Evolutionary conservation across 208 protist genomes (phyloP).

Genomic region (Crithidia bombi): DNA sequence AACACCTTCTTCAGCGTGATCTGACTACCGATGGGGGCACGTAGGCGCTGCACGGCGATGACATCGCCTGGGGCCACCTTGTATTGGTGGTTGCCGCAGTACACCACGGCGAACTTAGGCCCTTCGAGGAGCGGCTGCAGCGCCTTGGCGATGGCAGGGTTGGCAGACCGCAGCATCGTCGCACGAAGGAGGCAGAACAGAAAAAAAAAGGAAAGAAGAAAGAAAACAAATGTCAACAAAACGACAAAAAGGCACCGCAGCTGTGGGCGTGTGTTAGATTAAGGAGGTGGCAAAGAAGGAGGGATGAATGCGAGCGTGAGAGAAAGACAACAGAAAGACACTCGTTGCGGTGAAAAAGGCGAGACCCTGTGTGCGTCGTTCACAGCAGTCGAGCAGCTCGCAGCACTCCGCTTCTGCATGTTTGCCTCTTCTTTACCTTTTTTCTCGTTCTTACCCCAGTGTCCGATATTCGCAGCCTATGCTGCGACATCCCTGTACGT

Average conservation of each 20-base stretch:
- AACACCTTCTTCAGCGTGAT: slow-evolving; percentile 91
- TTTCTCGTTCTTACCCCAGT: slow-evolving; percentile 10
- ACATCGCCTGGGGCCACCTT: slow-evolving; percentile 84
- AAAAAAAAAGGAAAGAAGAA: slow-evolving; percentile 7
- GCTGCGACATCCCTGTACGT: too few species aligned
- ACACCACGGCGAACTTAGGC: slow-evolving; percentile 89
- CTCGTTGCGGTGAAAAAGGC: too few species aligned
- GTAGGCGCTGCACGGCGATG: slow-evolving; percentile 84
- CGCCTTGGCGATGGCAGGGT: slow-evolving; percentile 45
- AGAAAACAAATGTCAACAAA: neutral
- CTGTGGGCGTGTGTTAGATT: neutral
- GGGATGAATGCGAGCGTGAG: too few species aligned
- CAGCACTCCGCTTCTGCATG: too few species aligned
- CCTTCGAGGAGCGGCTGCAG: slow-evolving; percentile 62
- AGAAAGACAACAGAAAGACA: too few species aligned
- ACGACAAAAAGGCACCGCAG: neutral
- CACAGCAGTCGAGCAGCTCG: too few species aligned
- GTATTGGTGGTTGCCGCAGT: slow-evolving; percentile 90
- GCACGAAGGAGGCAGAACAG: neutral
- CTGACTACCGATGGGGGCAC: slow-evolving; percentile 71
- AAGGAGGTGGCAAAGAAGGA: too few species aligned
- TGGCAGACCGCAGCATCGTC: slow-evolving; percentile 43
- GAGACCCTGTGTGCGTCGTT: too few species aligned
- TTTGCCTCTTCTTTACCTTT: neutral
- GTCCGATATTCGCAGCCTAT: too few species aligned